Evolutionary conservation across 192 early-diverging fungal genomes (phyloP).

Genomic region (Coemansia sp.): DNA sequence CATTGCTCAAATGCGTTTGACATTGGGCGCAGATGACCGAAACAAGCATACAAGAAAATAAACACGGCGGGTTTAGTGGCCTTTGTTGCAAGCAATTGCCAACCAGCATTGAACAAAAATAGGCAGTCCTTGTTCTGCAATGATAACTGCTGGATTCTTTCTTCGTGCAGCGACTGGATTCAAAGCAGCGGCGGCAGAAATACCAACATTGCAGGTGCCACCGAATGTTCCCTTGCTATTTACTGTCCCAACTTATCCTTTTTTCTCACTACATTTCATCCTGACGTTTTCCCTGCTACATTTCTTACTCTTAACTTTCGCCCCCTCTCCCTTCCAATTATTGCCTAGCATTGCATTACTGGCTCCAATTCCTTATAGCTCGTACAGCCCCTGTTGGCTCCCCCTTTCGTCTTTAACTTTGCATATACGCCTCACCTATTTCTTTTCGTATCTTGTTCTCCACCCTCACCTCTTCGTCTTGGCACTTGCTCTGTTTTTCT

Average conservation of each 20-base stretch:
- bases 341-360: constrained; percentile 14
- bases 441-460: not conserved
- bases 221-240: constrained; percentile 3
- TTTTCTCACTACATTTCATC: constrained; percentile 16
- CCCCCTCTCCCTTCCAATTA: constrained; percentile 7
- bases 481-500: constrained; percentile 4
- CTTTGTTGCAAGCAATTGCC: not conserved
- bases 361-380: constrained; percentile 5
- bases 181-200: constrained; percentile 9
- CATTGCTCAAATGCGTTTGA: not conserved
- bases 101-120: constrained; percentile 1
- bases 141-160: constrained; percentile 10
- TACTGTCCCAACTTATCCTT: constrained; percentile 14
- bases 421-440: constrained; percentile 2
- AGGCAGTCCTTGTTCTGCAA: constrained; percentile 10
- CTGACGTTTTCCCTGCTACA: constrained; percentile 5
- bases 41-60: constrained; percentile 4
- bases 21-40: not conserved
- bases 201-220: constrained; percentile 1
- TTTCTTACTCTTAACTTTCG: constrained; percentile 7
- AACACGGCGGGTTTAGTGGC: constrained; percentile 1
- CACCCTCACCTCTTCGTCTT: not conserved
- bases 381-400: constrained; percentile 12
- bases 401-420: constrained; percentile 5
- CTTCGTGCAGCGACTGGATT: constrained; percentile 10